Conservation (phyloP, 2,329 filamentous ascomycete genomes). For the Xylariaceae sp. region DNA sequence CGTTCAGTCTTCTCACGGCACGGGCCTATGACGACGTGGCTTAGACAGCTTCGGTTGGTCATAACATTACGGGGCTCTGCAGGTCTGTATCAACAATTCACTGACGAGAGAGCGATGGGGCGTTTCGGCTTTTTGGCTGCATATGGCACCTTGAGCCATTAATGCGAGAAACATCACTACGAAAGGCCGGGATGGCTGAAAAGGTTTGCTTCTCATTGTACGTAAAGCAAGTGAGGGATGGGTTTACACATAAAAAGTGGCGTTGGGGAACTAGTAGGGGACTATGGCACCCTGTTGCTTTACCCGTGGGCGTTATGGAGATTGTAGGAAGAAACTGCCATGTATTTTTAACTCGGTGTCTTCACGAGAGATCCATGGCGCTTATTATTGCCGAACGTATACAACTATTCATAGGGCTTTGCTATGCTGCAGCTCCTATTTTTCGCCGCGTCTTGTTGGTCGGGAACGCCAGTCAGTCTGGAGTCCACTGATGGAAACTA, state of each 20-base stretch:
- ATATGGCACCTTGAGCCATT: slow-evolving; percentile 24
- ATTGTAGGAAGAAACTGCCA: slow-evolving; percentile 17
- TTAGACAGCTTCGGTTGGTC: slow-evolving; percentile 7
- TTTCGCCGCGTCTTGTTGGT: too few species aligned
- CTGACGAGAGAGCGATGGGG: slow-evolving; percentile 32
- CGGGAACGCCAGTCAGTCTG: too few species aligned
- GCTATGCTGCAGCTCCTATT: too few species aligned
- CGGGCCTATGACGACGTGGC: slow-evolving; percentile 13
- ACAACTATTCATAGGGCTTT: too few species aligned
- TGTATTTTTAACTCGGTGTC: slow-evolving; percentile 8
- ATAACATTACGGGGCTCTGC: slow-evolving; percentile 17
- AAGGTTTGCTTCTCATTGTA: slow-evolving; percentile 25
- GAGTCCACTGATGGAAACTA: too few species aligned
- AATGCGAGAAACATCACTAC: slow-evolving; percentile 19
- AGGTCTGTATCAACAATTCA: slow-evolving; percentile 38
- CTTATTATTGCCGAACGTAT: slow-evolving; percentile 19
- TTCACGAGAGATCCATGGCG: slow-evolving; percentile 18
- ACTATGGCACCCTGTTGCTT: slow-evolving; percentile 26
- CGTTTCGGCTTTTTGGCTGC: slow-evolving; percentile 28
- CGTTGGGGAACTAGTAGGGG: slow-evolving; percentile 31
- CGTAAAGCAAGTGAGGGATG: slow-evolving; percentile 29
- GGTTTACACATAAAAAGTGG: slow-evolving; percentile 43
- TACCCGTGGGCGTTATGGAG: slow-evolving; percentile 23
- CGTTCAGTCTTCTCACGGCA: slow-evolving; percentile 22
- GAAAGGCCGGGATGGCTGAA: slow-evolving; percentile 17